Evolutionary conservation across 2,329 filamentous ascomycete genomes (phyloP), one percentile per base, ranked within the genome.

Genomic region (Triangularia verruculosa): DNA sequence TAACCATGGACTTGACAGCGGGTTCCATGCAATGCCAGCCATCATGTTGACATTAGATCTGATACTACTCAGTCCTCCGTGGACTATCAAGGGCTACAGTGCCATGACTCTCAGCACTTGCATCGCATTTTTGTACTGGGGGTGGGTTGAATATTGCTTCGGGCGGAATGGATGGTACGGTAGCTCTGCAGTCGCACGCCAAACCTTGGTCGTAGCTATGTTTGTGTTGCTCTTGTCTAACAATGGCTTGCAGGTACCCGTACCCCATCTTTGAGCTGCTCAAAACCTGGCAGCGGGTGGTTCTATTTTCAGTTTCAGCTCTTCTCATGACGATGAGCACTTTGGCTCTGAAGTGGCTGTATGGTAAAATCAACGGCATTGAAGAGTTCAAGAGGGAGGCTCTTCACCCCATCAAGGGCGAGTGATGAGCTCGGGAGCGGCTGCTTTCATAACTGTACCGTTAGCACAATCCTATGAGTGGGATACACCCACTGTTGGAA

Each of bases 261-360:
- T 97, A 97, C 75, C 93, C 93, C 1, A 83, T 97, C 25, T 94
- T 97, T 67, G 87, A 81, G 8, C 74, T 90, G 53, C 78, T 96
- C 51, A 82, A 80, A 57, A 89, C 86, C 0, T 73, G 78, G 57
- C 88, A 92, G 72, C 84, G 93, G 20, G 78, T 87, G 8, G 77
- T 84, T 0, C 79, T 96, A 9, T 96, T 96, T 69, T 81, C 81
- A 0, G 78, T 85, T 17, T 90, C 90, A 51, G 92, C 91, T 0
- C 72, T 83, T 1, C 76, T 91, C 15, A 93, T 96, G 86, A 88
- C 90, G 1, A 74, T 80, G 2, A 92, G 87, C 68, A 93, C 91
- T 0, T 78, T 85, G 22, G 76, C 81, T 9, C 77, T 96, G 66
- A 89, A 92, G 73, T 89, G 83, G 82, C 66, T 90, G 1, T 91